These are phyloP conservation scores for Beverwykella pulmonaria DNA, from an alignment of 495 filamentous ascomycete species.

Conservation along the genomic window DNA sequence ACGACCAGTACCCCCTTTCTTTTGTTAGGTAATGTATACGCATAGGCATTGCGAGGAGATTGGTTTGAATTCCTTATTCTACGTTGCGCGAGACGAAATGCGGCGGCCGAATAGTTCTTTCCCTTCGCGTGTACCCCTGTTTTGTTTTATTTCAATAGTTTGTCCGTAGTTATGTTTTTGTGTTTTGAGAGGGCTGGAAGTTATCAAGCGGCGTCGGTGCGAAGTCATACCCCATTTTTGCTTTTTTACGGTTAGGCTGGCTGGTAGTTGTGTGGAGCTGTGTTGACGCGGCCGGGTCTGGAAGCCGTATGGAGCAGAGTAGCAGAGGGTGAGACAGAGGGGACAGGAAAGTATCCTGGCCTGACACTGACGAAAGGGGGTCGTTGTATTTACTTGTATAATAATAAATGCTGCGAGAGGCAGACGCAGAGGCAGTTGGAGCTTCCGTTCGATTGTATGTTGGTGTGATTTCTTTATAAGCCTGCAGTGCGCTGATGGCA, in stretches of 20 bases:
- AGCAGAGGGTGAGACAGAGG: neutral
- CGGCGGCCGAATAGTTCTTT: neutral
- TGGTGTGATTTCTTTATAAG: too few species aligned
- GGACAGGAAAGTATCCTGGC: neutral
- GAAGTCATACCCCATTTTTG: conserved; percentile 3
- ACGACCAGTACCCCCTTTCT: conserved; percentile 24
- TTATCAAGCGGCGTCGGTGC: neutral
- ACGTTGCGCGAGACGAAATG: neutral
- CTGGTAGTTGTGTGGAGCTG: neutral
- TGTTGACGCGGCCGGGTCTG: neutral
- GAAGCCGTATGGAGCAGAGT: neutral
- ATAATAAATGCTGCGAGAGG: conserved; percentile 25
- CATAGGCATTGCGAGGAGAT: conserved; percentile 1
- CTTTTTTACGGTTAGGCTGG: neutral
- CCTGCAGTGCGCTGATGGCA: too few species aligned
- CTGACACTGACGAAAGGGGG: neutral
- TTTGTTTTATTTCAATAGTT: neutral
- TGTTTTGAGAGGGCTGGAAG: neutral
- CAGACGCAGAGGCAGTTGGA: conserved; percentile 5
- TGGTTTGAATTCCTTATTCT: neutral
- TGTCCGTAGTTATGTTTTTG: neutral
- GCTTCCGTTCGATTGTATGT: neutral
- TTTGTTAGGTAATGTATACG: conserved; percentile 24
- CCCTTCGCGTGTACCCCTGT: neutral
- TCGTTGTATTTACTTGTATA: conserved; percentile 15